Evolutionary conservation across 2,329 filamentous ascomycete genomes (phyloP).

Genomic region (Rhynchosporium agropyri): DNA sequence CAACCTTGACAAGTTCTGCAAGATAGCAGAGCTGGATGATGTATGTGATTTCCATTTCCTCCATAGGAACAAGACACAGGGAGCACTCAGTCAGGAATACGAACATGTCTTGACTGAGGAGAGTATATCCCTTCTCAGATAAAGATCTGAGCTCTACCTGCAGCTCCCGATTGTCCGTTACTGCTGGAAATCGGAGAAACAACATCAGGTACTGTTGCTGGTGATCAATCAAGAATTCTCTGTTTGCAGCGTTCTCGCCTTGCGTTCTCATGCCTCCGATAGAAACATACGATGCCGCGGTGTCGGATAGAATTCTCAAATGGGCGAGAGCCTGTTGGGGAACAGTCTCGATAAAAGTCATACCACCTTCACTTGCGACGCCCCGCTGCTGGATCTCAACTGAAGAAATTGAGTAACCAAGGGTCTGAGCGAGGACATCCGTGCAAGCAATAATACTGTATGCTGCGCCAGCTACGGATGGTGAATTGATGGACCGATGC

Average conservation of each 20-base stretch:
- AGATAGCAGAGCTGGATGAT: constrained; percentile 85
- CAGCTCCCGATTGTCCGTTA: background rate
- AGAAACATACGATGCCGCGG: constrained; percentile 80
- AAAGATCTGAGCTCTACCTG: constrained; percentile 1
- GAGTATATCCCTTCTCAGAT: constrained; percentile 46
- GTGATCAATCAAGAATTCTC: constrained; percentile 69
- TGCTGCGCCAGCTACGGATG: constrained; percentile 17
- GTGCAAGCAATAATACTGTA: constrained; percentile 54
- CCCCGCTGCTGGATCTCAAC: constrained; percentile 93
- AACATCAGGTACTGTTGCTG: constrained; percentile 75
- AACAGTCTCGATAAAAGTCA: constrained; percentile 80
- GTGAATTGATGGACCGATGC: constrained; percentile 34
- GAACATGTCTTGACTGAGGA: constrained; percentile 73
- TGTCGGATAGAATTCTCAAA: constrained; percentile 85
- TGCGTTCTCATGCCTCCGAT: constrained; percentile 69
- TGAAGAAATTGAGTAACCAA: constrained; percentile 84
- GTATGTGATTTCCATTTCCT: constrained; percentile 75
- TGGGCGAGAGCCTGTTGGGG: constrained; percentile 84
- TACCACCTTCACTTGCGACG: constrained; percentile 70
- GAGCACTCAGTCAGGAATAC: constrained; percentile 80
- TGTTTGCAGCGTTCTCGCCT: constrained; percentile 62
- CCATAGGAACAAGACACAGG: constrained; percentile 67
- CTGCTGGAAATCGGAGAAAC: constrained; percentile 49
- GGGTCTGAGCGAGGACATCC: constrained; percentile 64
- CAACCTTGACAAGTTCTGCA: constrained; percentile 85